Evolutionary conservation across 352 stramenopile genomes (phyloP).

Genomic region (Pythium aquatile): DNA sequence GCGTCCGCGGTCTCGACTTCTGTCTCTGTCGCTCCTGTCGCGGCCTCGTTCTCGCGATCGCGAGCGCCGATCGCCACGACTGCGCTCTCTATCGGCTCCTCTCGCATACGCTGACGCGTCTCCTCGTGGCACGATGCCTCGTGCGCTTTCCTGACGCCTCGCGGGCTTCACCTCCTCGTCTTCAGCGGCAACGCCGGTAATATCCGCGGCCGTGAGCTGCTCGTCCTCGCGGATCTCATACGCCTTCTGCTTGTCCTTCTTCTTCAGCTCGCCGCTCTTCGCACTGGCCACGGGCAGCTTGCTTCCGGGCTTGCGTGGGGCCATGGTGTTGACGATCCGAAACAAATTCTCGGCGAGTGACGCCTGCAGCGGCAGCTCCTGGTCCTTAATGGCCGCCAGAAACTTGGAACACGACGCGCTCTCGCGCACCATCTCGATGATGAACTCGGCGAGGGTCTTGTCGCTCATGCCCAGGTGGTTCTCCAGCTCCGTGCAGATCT

Average conservation of each 20-base stretch:
- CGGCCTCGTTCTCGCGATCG: background rate
- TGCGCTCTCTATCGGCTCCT: slow-evolving; percentile 34
- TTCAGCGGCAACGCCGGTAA: slow-evolving; percentile 34
- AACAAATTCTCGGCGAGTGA: slow-evolving; percentile 75
- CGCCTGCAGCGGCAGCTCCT: slow-evolving; percentile 60
- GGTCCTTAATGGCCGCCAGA: slow-evolving; percentile 52
- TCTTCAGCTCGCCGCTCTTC: slow-evolving; percentile 7
- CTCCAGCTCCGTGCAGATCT: slow-evolving; percentile 86
- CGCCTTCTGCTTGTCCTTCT: slow-evolving; percentile 24
- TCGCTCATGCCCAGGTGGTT: slow-evolving; percentile 95
- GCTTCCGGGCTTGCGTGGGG: slow-evolving; percentile 38
- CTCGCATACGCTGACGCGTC: background rate
- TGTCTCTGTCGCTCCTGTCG: background rate
- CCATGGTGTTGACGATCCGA: slow-evolving; percentile 82
- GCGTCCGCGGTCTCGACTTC: background rate
- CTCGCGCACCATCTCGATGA: slow-evolving; percentile 89
- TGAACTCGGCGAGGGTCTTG: slow-evolving; percentile 96
- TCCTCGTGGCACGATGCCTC: background rate
- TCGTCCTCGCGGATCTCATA: slow-evolving; percentile 59
- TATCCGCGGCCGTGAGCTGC: slow-evolving; percentile 67
- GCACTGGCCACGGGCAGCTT: background rate
- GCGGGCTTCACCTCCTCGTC: slow-evolving; percentile 11
- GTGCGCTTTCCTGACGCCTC: slow-evolving; percentile 9
- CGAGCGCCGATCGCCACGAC: slow-evolving; percentile 5
- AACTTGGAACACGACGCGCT: slow-evolving; percentile 64